A percentile compares a stretch with the other conserved stretches of the same genome.
Evolutionary conservation across 1,139 yeast genomes (phyloP).

Genomic region (Magnusiomyces magnusii): DNA sequence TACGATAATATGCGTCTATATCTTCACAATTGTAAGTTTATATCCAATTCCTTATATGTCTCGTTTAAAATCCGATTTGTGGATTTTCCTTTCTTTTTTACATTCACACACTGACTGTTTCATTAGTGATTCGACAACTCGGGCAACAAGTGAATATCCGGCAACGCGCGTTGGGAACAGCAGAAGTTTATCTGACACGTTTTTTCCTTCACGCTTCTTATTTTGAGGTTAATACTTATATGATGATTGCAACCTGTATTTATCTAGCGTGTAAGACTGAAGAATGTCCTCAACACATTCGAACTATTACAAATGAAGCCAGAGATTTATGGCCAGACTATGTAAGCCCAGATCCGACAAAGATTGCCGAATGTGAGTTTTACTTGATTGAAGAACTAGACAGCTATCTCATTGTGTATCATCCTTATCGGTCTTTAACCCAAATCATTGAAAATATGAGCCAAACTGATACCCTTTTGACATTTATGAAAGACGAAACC

Average conservation of each 20-base stretch:
- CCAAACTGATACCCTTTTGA: constrained; percentile 30
- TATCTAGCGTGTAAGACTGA: constrained; percentile 91
- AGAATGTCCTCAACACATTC: constrained; percentile 90
- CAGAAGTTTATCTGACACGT: constrained; percentile 73
- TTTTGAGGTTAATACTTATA: constrained; percentile 73
- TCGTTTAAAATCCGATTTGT: constrained; percentile 44
- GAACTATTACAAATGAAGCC: constrained; percentile 77
- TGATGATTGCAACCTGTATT: constrained; percentile 74
- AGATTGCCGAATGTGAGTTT: constrained; percentile 94
- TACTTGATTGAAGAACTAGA: constrained; percentile 86
- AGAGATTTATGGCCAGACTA: constrained; percentile 92
- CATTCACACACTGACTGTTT: background rate
- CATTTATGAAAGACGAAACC: constrained; percentile 56
- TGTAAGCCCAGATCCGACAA: constrained; percentile 84
- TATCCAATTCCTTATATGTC: background rate
- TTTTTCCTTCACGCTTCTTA: constrained; percentile 66
- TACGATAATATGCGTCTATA: constrained; percentile 38
- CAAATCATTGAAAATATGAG: constrained; percentile 47
- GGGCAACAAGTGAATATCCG: constrained; percentile 73
- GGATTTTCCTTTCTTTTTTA: constrained; percentile 47
- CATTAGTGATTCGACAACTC: constrained; percentile 50
- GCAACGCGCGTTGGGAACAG: constrained; percentile 81
- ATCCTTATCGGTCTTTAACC: constrained; percentile 72
- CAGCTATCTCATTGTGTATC: constrained; percentile 72
- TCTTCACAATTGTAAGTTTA: constrained; percentile 35